Evolutionary conservation across 306 rosid species (phyloP), one percentile per base, ranked within the genome.

Genomic region (Pueraria montana): DNA sequence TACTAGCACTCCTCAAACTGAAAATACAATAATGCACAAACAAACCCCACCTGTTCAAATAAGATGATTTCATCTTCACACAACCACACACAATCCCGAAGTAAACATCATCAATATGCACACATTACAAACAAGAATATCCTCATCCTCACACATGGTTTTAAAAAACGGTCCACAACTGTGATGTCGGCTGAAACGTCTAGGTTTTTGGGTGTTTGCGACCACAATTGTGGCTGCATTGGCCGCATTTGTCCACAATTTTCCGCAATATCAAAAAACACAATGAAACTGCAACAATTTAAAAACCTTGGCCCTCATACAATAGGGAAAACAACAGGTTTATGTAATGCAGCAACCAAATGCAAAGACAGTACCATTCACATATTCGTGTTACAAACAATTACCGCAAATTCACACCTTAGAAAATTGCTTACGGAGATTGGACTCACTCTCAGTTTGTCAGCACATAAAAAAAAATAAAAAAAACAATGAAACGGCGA

Each of bases 111-210:
- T 42, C 69, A 17, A 77, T 9, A 32, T 11, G 7, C 48, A 26
- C 61, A 69, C 45, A 68, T 69, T 45, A 26, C 61, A 80, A n/a
- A 26, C 18, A 65, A 64, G 2, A 76, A 9, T 43, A 76, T 2
- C 12, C 27, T 11, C 78, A 48, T 1, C 24, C 55, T 13, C 24
- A n/a, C 59, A 6, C 18, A 6, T 12, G 1, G 17, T 11, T 45
- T 45, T 45, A 13, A 45, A 45, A 45, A 3, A 45, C 50, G 2
- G 6, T 48, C 1, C 1, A 8, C 8, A 8, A 14, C 4, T 17
- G 18, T 18, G 8, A 48, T 48, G 4, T 17, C 4, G n/a, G n/a
- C 52, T 4, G n/a, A n/a, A 46, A 46, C 6, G 6, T 46, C 52
- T 12, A 13, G 32, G 3, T 27, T 27, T 27, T 27, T 27, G 3